Base-by-base conservation (phyloP, 73 alveolate genomes). In the Stentor coeruleus region DNA sequence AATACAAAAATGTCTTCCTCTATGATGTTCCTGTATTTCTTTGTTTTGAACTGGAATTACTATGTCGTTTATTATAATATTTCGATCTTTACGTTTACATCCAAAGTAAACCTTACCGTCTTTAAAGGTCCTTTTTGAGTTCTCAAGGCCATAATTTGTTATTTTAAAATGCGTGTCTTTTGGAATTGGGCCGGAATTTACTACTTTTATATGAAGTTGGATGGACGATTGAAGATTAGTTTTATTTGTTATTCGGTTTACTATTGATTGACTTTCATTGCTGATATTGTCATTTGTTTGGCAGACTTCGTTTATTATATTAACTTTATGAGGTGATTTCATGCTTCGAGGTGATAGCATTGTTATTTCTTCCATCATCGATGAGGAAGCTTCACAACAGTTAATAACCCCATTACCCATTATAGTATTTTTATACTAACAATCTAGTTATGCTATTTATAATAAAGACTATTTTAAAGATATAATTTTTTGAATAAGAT, bases 91-190 rank as follows among this genome's bases (percentile, higher is more conserved):
- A 6, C 80, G 11, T 26, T 60, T 60, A 26, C 80, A 14, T 0
- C 97, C 97, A 84, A 89, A 92, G 81, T 28, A 90, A 0, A 94
- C 91, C 57, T 77, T 82, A 40, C 97, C 97, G 74, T 92, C 97
- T 42, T 82, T 77, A 40, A 66, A 81, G n/a, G 84, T 77, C 79
- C 97, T 90, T 74, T 83, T 74, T 39, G 95, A 76, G 20, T 72
- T 82, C 39, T 76, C 75, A 41, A 90, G 83, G 0, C 97, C 97
- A 15, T 86, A 59, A 11, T 94, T 87, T 36, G 82, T 82, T 3
- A 91, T 81, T 74, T 73, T 58, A 58, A 92, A 60, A 11, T 14
- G 55, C 11, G 80, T 11, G 37, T 35, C 80, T 60, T 60, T 60
- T 11, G 37, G 20, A 26, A 60, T 11, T 60, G 80, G 37, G 11